phyloP scores from a whole-genome alignment of 139 green algal genomes.

The Desmodesmus armatus region DNA sequence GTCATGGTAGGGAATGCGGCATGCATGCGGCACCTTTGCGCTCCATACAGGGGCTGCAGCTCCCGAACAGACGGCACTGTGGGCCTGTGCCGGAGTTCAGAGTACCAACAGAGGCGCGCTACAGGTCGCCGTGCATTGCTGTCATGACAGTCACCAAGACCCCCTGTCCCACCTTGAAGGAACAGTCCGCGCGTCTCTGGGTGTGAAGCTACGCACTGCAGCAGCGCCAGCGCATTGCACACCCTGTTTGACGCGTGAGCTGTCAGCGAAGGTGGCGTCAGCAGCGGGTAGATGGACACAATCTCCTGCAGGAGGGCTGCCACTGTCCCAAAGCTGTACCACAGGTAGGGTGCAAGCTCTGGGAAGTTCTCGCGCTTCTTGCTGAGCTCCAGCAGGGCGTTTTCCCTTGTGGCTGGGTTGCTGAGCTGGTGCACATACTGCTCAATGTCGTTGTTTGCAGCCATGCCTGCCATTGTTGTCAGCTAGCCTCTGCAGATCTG shows the following conservation, averaged over 20 bases:
- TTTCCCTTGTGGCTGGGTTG: conserved; percentile 82
- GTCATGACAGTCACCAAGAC: too few species aligned
- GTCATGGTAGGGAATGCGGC: neutral
- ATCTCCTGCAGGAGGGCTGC: conserved; percentile 97
- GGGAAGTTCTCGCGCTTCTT: conserved; percentile 97
- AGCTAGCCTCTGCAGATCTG: neutral
- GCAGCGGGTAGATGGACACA: conserved; percentile 96
- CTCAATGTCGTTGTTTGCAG: conserved; percentile 57
- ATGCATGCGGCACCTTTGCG: neutral
- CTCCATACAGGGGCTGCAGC: too few species aligned
- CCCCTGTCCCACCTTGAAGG: conserved; percentile 90
- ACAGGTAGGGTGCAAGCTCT: conserved; percentile 96
- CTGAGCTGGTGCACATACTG: conserved; percentile 69
- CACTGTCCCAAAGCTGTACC: conserved; percentile 98
- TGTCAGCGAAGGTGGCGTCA: conserved; percentile 93
- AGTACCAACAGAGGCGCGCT: too few species aligned
- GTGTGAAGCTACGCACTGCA: conserved; percentile 98
- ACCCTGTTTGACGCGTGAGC: conserved; percentile 97
- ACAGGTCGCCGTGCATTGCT: too few species aligned
- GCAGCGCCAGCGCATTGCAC: conserved; percentile 97
- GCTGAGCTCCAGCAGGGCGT: conserved; percentile 96
- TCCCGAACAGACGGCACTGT: too few species aligned
- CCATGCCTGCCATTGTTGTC: neutral
- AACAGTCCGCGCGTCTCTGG: conserved; percentile 94
- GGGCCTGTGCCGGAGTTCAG: too few species aligned